Percentiles rank a stretch among this genome's conserved stretches.
phyloP scores from a whole-genome alignment of 1,139 yeast genomes.

The Suhomyces yuchorum region DNA sequence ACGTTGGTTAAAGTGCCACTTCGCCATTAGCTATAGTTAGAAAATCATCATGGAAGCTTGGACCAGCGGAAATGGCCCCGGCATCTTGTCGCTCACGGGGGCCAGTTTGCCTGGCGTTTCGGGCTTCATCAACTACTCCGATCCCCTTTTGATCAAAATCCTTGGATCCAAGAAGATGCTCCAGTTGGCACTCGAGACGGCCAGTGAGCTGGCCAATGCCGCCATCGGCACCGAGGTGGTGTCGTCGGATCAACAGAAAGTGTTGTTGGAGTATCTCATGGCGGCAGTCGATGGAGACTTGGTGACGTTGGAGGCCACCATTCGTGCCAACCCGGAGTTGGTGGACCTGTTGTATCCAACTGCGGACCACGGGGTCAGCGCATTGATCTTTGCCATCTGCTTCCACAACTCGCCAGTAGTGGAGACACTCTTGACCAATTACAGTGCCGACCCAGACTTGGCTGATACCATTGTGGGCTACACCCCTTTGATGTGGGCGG shows the following conservation, averaged over 20 bases:
- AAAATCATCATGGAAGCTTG: slow-evolving; percentile 21
- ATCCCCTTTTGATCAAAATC: slow-evolving; percentile 45
- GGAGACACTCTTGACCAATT: slow-evolving; percentile 41
- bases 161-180: slow-evolving; percentile 43
- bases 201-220: slow-evolving; percentile 6
- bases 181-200: slow-evolving; percentile 9
- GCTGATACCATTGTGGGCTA: slow-evolving; percentile 36
- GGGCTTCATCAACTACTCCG: slow-evolving; percentile 28
- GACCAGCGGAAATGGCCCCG: slow-evolving; percentile 16
- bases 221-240: slow-evolving; percentile 12
- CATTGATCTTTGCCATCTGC: slow-evolving; percentile 55
- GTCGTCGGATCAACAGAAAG: slow-evolving; percentile 11
- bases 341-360: slow-evolving; percentile 35
- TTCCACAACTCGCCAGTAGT: slow-evolving; percentile 47
- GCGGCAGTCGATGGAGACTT: slow-evolving; percentile 58
- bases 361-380: slow-evolving; percentile 48
- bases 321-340: slow-evolving; percentile 32
- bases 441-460: slow-evolving; percentile 43
- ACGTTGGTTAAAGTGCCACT: not conserved
- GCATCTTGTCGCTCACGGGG: slow-evolving; percentile 13
- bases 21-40: not conserved
- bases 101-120: slow-evolving; percentile 8
- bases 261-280: slow-evolving; percentile 22
- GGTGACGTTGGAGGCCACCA: slow-evolving; percentile 41
- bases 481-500: slow-evolving; percentile 55